Conservation (phyloP, 164 flowering plant genomes). For the Cinnamomum micranthum region DNA sequence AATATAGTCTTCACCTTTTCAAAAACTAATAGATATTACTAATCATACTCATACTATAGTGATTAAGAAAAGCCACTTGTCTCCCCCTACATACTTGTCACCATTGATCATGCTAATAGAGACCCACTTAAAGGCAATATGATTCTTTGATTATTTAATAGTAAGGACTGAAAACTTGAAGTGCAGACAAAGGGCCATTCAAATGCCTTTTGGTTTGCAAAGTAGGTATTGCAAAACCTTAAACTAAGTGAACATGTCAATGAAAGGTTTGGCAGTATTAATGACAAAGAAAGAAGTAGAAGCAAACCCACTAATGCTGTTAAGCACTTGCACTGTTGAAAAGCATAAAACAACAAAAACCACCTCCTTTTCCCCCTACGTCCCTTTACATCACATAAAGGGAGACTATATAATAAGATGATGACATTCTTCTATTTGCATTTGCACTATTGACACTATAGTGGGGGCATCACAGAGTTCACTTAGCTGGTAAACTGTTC, state of each 20-base stretch:
- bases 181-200: slow-evolving; percentile 19
- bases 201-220: background rate
- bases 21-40: slow-evolving; percentile 14
- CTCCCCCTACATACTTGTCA: slow-evolving; percentile 21
- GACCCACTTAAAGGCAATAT: slow-evolving; percentile 10
- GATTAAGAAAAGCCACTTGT: slow-evolving; percentile 18
- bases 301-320: background rate
- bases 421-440: too few relatives aligned
- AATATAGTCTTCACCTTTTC: slow-evolving; percentile 1
- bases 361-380: background rate
- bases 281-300: background rate
- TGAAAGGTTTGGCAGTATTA: slow-evolving; percentile 8
- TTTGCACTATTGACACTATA: too few relatives aligned
- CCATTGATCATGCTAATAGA: slow-evolving; percentile 12
- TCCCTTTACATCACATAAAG: too few relatives aligned
- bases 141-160: slow-evolving; percentile 5
- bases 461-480: too few relatives aligned
- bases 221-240: slow-evolving; percentile 3
- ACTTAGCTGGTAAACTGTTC: too few relatives aligned
- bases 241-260: slow-evolving; percentile 11
- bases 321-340: background rate
- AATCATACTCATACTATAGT: slow-evolving; percentile 18
- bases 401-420: too few relatives aligned
- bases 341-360: background rate
- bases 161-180: slow-evolving; percentile 12